These are phyloP conservation scores for Kwoniella bestiolae DNA, from an alignment of 768 basidiomycete genomes.

Conservation along the genomic window DNA sequence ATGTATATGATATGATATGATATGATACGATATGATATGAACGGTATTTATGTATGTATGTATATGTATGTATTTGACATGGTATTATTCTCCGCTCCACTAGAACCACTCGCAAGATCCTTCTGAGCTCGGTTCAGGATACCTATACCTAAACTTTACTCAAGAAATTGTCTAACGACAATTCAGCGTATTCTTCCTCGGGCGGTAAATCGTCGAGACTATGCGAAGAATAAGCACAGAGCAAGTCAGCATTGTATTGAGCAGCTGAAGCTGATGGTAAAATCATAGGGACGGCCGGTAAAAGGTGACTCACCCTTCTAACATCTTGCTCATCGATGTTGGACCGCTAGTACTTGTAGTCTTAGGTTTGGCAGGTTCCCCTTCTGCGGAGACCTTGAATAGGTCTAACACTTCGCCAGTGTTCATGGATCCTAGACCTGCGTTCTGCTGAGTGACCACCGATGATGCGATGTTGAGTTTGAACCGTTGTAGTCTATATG, in stretches of 20 bases:
- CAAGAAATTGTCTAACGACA: conserved; percentile 88
- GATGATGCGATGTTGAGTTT: conserved; percentile 98
- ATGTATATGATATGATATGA: neutral
- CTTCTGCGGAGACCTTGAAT: conserved; percentile 71
- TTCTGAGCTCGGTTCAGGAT: neutral
- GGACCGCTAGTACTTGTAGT: conserved; percentile 62
- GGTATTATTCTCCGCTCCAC: neutral
- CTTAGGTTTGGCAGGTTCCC: conserved; percentile 61
- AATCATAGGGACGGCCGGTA: no score
- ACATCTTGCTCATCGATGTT: conserved; percentile 75
- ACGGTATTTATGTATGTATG: neutral
- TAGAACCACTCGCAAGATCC: neutral
- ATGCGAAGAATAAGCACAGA: neutral
- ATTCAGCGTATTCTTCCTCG: conserved; percentile 87
- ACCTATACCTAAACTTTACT: conserved; percentile 46
- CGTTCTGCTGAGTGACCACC: conserved; percentile 95
- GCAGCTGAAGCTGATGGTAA: no score
- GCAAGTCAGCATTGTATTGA: neutral
- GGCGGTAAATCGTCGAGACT: conserved; percentile 82
- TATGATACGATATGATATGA: no score
- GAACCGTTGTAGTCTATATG: conserved; percentile 88
- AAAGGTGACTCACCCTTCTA: conserved; percentile 71
- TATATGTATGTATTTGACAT: neutral
- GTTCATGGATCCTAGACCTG: conserved; percentile 91
- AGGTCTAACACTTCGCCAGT: conserved; percentile 95